Base-by-base conservation (phyloP, 306 rosid species). In the Rosa lucieae region DNA sequence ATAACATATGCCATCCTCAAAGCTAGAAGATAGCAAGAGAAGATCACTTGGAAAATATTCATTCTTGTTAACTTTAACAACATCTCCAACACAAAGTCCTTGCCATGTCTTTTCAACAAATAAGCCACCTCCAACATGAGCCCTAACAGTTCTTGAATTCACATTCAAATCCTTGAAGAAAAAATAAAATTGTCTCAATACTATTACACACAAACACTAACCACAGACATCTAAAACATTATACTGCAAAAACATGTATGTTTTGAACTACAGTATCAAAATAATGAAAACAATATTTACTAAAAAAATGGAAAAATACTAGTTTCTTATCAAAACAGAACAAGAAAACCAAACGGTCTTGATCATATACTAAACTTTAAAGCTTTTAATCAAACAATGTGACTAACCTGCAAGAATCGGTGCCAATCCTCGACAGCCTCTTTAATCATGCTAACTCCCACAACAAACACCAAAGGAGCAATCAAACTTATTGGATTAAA, bases 1-100 rank as follows among this genome's bases (percentile, higher is more conserved):
- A 67, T 84, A 68, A 35, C 87, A 84, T 66, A 80, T 59, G 15
- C 84, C 87, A 48, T 77, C 87, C 18, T 76, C 84, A 67, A 71
- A 40, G 82, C 82, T 73, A 21, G 82, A 68, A 39, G 84, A 77
- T 14, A 84, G 69, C n/a, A 84, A 59, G 42, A 84, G 82, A 4
- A 84, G 70, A 78, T 84, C 84, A 77, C 80, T n/a, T 0, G 87
- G 87, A 70, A 84, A 84, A 21, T 77, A 80, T 53, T 84, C 80
- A 11, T 84, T 55, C 55, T 80, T 84, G 65, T 67, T 29, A 10
- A 80, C 80, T 39, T 67, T 84, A 9, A 84, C 74, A 3, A 80
- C 46, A 21, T 84, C 71, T 18, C 87, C 87, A 2, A 77, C 82
- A 48, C 63, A 73, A 13, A 84, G 39, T 17, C 66, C 73, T 68